Conservation (phyloP, 2,329 filamentous ascomycete species). For the Pezicula carpinea region DNA sequence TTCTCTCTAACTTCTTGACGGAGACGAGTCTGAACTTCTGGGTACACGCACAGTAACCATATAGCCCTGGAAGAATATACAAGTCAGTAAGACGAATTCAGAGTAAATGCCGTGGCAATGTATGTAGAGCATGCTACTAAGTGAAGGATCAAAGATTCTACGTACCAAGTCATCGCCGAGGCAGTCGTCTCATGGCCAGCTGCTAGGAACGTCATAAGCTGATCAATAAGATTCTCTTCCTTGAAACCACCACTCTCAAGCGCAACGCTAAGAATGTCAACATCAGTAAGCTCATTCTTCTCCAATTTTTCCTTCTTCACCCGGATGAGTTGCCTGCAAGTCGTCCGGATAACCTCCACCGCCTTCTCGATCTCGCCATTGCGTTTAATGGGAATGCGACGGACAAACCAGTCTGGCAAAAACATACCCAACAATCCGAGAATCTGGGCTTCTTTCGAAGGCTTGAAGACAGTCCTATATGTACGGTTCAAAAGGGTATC, state of each 20-base stretch:
- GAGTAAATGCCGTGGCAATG: too few species aligned
- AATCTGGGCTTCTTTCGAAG: conserved; percentile 45
- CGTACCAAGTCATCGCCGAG: conserved; percentile 61
- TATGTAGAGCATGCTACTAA: too few species aligned
- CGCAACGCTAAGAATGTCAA: conserved; percentile 78
- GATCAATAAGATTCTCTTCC: conserved; percentile 78
- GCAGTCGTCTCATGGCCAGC: conserved; percentile 81
- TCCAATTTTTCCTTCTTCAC: conserved; percentile 60
- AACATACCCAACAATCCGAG: conserved; percentile 57
- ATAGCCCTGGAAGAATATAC: conserved; percentile 44
- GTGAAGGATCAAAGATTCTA: conserved; percentile 22
- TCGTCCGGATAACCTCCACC: conserved; percentile 53
- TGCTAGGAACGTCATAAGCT: conserved; percentile 85
- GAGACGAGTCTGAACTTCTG: conserved; percentile 60
- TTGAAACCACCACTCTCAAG: conserved; percentile 70
- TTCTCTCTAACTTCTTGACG: conserved; percentile 61
- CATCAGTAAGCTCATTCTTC: conserved; percentile 44
- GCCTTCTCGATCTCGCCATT: conserved; percentile 62
- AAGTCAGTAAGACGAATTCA: too few species aligned
- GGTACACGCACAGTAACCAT: conserved; percentile 64
- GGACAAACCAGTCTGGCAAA: conserved; percentile 58
- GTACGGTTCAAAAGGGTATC: conserved; percentile 52
- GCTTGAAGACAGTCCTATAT: conserved; percentile 52
- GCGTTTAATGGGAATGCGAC: conserved; percentile 60
- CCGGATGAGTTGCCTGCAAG: conserved; percentile 64